Base-by-base conservation (phyloP, 2,329 filamentous ascomycete species). In the Aspergillus spinulosporus region DNA sequence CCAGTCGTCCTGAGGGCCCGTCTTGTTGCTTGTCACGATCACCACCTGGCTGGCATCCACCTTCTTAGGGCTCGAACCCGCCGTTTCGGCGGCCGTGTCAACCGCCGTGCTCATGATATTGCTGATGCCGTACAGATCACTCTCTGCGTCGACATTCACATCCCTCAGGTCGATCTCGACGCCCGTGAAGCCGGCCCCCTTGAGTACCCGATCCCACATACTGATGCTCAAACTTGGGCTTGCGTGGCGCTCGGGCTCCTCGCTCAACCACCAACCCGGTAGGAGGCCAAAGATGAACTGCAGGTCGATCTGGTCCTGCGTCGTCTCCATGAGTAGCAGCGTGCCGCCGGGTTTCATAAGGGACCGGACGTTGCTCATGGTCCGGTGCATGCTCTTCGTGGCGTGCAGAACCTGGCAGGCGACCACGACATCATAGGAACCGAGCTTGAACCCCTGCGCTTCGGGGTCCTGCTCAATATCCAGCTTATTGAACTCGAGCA, bases 291-390 rank as follows among this genome's bases (percentile, higher is more conserved):
- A 45, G 11, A 29, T 29, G 3, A 45, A 29, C 11, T 11, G 9
- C 2, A 28, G 21, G 7, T 9, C 11, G 11, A 9, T 28, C 5
- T n/a, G 11, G 12, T 26, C 8, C 14, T 34, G n/a, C n/a, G 31
- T 21, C 7, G 31, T 15, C 14, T 48, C 45, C 3, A 15, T 15
- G n/a, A 48, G 12, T 5, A 15, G 5, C 4, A 48, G 31, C 31
- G 15, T 36, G 0, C 79, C 80, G 1, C 76, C 78, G 0, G 80
- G 75, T 49, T 70, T 73, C 1, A 80, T 62, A 0, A 79, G 60
- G 0, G 45, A 46, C 0, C 75, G 66, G 0, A 69, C 55, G 47
- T 78, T 71, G 3, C 34, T 71, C 31, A 45, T 67, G 65, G 37
- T 67, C 2, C 61, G 37, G 2, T 64, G 72, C 42, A 54, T 52